These are phyloP conservation scores for Solanum corneliomulleri DNA, from an alignment of 257 asterid genomes.

Conservation along the genomic window DNA sequence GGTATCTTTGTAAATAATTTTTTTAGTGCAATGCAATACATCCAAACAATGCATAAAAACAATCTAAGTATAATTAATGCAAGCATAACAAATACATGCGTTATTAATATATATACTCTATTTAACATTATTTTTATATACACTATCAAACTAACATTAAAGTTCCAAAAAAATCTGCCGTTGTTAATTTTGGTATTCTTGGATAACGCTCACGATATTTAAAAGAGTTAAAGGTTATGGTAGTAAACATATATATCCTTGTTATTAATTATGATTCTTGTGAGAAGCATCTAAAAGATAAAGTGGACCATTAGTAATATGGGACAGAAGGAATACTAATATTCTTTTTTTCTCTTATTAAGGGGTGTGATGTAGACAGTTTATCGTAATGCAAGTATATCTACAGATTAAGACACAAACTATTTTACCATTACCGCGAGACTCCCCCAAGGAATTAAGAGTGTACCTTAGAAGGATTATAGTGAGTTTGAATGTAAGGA, in stretches of 20 bases:
- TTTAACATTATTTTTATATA: too few relatives aligned
- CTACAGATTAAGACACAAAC: not conserved
- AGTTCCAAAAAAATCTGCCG: not conserved
- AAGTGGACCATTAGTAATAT: not conserved
- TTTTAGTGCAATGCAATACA: too few relatives aligned
- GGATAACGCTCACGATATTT: not conserved
- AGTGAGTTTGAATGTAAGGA: constrained; percentile 53
- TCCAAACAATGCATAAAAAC: too few relatives aligned
- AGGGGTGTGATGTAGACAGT: not conserved
- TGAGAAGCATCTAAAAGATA: not conserved
- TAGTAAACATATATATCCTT: not conserved
- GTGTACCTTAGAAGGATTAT: constrained; percentile 48
- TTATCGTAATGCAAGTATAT: not conserved
- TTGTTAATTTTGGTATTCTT: not conserved
- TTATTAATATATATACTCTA: too few relatives aligned
- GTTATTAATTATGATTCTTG: not conserved
- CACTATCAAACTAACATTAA: too few relatives aligned
- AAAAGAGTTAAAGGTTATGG: not conserved
- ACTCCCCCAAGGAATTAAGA: not conserved
- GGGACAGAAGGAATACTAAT: not conserved
- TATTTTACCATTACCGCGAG: not conserved
- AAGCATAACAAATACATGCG: too few relatives aligned
- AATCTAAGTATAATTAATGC: too few relatives aligned
- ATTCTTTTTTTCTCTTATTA: too few relatives aligned
- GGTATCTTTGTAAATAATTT: too few relatives aligned